Evolutionary conservation across 768 basidiomycete species (phyloP).

Genomic region (Botryobasidium botryosum): DNA sequence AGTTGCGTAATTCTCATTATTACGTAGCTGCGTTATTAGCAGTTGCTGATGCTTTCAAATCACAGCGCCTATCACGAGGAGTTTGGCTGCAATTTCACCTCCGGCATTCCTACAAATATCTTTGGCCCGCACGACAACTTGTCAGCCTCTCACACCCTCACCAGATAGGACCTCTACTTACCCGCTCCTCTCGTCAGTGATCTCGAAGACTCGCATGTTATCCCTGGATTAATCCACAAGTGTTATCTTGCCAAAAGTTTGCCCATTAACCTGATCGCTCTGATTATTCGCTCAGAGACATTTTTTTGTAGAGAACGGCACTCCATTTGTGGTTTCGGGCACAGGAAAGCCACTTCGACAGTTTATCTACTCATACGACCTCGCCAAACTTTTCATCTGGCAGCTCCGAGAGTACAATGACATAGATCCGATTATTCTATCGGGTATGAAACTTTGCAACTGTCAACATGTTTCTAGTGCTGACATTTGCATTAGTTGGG

Average conservation of each 20-base stretch:
- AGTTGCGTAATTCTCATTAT: slow-evolving; percentile 30
- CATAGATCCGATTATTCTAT: slow-evolving; percentile 85
- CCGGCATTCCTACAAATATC: slow-evolving; percentile 94
- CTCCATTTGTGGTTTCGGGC: slow-evolving; percentile 75
- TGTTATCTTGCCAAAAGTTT: slow-evolving; percentile 81
- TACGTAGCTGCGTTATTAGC: not conserved
- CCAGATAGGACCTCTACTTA: not conserved
- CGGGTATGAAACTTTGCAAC: slow-evolving; percentile 30
- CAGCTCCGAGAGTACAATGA: slow-evolving; percentile 78
- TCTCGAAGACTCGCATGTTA: slow-evolving; percentile 82
- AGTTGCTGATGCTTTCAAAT: not conserved
- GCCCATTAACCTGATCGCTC: not conserved
- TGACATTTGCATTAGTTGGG: slow-evolving; percentile 36
- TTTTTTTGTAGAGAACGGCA: slow-evolving; percentile 42
- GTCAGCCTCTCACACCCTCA: slow-evolving; percentile 22
- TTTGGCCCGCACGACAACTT: slow-evolving; percentile 94
- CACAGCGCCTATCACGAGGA: slow-evolving; percentile 87
- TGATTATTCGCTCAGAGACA: not conserved
- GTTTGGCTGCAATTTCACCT: slow-evolving; percentile 87
- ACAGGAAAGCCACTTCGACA: slow-evolving; percentile 90
- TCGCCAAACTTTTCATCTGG: slow-evolving; percentile 93
- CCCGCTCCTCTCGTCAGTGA: slow-evolving; percentile 34
- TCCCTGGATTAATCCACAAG: slow-evolving; percentile 86
- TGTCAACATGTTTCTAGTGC: not conserved
- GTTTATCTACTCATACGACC: slow-evolving; percentile 93